These are phyloP conservation scores for Linaria vulgaris DNA, from an alignment of 257 asterid species.

Conservation along the genomic window DNA sequence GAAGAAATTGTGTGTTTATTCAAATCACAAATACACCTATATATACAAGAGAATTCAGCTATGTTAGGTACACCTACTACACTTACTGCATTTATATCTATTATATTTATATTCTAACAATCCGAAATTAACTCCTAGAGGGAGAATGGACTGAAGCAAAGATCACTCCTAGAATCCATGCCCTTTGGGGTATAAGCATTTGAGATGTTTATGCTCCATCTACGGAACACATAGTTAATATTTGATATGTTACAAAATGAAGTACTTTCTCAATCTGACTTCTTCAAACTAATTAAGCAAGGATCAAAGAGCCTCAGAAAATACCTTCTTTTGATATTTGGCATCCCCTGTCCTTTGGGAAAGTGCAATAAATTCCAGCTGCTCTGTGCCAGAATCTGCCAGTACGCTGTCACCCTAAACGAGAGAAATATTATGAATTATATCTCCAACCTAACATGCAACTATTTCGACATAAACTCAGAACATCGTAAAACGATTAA, in stretches of 20 bases:
- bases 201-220: background rate
- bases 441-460: constrained; percentile 8
- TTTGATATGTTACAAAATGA: constrained; percentile 9
- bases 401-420: constrained; percentile 91
- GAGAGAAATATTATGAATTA: constrained; percentile 18
- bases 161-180: too few species aligned
- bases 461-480: constrained; percentile 8
- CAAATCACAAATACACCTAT: too few species aligned
- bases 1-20: too few species aligned
- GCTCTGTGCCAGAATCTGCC: constrained; percentile 98
- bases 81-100: too few species aligned
- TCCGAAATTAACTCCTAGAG: constrained; percentile 7
- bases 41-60: too few species aligned
- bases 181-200: too few species aligned
- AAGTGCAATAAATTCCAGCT: constrained; percentile 97
- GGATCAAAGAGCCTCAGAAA: background rate
- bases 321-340: constrained; percentile 84
- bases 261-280: background rate
- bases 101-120: too few species aligned
- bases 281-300: constrained; percentile 17
- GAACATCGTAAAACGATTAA: background rate
- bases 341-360: constrained; percentile 92
- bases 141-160: constrained; percentile 21
- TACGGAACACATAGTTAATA: constrained; percentile 3
- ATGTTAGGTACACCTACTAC: too few species aligned